Evolutionary conservation across 2,329 filamentous ascomycete species (phyloP).

Genomic region (Epichloe amarillans): DNA sequence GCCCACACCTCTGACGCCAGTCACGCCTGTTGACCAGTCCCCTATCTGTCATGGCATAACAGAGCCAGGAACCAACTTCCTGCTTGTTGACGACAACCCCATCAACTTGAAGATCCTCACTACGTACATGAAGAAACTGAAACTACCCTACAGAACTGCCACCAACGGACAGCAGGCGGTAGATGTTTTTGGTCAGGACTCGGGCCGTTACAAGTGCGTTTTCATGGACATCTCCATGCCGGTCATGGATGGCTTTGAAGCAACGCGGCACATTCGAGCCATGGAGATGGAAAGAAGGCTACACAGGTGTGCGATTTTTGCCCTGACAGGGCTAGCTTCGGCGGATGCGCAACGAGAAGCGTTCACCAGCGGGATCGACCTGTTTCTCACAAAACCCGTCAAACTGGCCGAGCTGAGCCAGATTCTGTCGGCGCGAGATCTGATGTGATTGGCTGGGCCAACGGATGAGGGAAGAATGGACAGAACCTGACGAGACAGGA

Average conservation of each 20-base stretch:
- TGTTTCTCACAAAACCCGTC: conserved; percentile 40
- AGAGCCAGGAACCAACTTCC: conserved; percentile 1
- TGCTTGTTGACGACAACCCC: conserved; percentile 24
- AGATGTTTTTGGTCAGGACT: conserved; percentile 10
- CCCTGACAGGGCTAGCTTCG: conserved; percentile 36
- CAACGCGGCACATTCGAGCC: conserved; percentile 30
- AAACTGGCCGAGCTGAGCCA: conserved; percentile 22
- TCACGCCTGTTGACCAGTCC: background rate
- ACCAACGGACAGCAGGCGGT: conserved; percentile 17
- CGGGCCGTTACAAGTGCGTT: conserved; percentile 12
- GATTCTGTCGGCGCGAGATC: conserved; percentile 1
- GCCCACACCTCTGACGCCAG: background rate
- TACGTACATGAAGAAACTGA: conserved; percentile 16
- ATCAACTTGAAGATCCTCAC: conserved; percentile 22
- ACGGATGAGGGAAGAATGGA: background rate
- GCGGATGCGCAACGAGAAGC: conserved; percentile 34
- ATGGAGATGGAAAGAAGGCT: background rate
- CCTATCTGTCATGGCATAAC: background rate
- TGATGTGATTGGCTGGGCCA: background rate
- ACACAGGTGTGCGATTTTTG: conserved; percentile 26
- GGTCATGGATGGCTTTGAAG: conserved; percentile 34
- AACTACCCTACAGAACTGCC: conserved; percentile 10
- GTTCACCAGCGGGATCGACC: conserved; percentile 34
- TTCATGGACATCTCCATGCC: conserved; percentile 41
- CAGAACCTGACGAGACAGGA: background rate